Evolutionary conservation across 2,329 filamentous ascomycete genomes (phyloP).

Genomic region (Alternaria triticimaculans): DNA sequence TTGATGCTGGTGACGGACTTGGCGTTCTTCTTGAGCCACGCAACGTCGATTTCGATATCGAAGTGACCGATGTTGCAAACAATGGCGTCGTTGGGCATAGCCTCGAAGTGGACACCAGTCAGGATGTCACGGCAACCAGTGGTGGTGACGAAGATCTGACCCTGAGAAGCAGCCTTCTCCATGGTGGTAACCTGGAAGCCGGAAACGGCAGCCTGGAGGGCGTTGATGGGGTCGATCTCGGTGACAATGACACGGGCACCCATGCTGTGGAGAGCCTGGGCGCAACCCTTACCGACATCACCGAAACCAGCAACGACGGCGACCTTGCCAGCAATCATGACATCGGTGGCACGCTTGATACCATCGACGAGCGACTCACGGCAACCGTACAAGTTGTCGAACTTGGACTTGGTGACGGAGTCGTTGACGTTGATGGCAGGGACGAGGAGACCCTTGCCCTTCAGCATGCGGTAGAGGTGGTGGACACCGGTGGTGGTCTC

Average conservation of each 20-base stretch:
- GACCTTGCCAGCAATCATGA: constrained; percentile 99
- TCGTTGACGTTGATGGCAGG: constrained; percentile 99
- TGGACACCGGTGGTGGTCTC: constrained; percentile 99
- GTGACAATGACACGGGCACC: constrained; percentile 96
- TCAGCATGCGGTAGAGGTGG: constrained; percentile 98
- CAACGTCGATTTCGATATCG: constrained; percentile 99
- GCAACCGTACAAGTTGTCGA: constrained; percentile 99
- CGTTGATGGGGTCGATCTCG: constrained; percentile 99
- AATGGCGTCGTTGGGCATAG: constrained; percentile 96
- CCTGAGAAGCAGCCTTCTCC: constrained; percentile 87
- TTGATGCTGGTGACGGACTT: constrained; percentile 97
- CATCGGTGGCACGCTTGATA: constrained; percentile 99
- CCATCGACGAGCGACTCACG: constrained; percentile 97
- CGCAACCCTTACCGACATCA: constrained; percentile 99
- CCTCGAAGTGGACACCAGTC: constrained; percentile 88
- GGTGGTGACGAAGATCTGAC: constrained; percentile 99
- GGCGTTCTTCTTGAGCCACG: constrained; percentile 98
- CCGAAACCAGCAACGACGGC: constrained; percentile 97
- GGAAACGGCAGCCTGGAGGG: constrained; percentile 96
- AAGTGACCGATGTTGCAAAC: constrained; percentile 99
- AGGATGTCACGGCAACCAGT: constrained; percentile 99
- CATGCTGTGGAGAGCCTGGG: constrained; percentile 94
- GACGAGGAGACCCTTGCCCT: constrained; percentile 76
- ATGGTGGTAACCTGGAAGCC: constrained; percentile 97
- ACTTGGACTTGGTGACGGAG: constrained; percentile 99